Evolutionary conservation across 2,329 filamentous ascomycete genomes (phyloP).

Genomic region (Cytospora piceae): DNA sequence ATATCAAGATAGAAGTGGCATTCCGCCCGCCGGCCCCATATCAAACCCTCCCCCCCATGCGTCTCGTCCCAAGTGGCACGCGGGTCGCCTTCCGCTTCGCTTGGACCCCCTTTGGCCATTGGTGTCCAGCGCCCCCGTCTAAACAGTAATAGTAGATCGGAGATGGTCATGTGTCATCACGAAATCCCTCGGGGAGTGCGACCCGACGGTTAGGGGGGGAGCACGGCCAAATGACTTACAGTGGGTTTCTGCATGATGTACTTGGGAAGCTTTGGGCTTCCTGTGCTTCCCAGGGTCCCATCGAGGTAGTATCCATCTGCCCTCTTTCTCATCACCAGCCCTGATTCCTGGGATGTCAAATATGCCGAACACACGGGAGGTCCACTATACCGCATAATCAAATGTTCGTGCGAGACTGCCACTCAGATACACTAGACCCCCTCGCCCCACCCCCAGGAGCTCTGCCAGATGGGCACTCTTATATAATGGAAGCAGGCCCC

Average conservation of each 20-base stretch:
- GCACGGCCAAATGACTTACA: not conserved
- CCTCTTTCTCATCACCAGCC: not conserved
- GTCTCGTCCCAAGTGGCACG: not conserved
- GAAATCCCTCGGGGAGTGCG: constrained; percentile 2
- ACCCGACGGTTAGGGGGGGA: not conserved
- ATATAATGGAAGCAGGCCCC: not conserved
- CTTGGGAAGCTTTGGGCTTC: no score
- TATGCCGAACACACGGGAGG: not conserved
- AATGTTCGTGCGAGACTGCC: not conserved
- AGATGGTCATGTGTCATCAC: not conserved
- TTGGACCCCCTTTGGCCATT: constrained; percentile 16
- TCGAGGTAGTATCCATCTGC: not conserved
- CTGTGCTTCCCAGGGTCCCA: not conserved
- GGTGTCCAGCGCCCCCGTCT: not conserved
- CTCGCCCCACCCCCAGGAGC: not conserved
- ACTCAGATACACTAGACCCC: not conserved
- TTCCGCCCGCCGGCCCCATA: not conserved
- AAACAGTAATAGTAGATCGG: not conserved
- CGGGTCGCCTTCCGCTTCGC: not conserved
- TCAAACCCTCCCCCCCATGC: not conserved
- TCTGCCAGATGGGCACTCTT: not conserved
- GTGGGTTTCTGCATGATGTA: not conserved
- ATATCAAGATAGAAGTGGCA: not conserved
- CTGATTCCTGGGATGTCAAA: not conserved
- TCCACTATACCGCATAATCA: not conserved